A percentile compares a stretch with the other conserved stretches of the same genome.
phyloP scores from a whole-genome alignment of 2,329 filamentous ascomycete genomes.

The Aspergillus sergii region DNA sequence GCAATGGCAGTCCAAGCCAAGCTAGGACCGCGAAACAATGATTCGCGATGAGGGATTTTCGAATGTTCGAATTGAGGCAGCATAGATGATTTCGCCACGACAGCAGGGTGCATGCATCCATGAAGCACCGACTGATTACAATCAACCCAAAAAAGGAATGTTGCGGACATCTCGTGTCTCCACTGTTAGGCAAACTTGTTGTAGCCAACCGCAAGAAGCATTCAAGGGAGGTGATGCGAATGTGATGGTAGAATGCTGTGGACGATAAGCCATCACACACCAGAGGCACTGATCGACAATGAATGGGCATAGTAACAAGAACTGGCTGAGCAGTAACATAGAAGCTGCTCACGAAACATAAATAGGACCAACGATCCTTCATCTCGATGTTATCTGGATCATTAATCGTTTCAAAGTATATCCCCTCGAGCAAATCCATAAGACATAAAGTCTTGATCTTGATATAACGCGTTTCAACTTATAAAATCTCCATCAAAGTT shows the following conservation, averaged over 20 bases:
- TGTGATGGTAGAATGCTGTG: conserved; percentile 33
- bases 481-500: conserved; percentile 22
- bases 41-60: conserved; percentile 42
- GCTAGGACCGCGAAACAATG: conserved; percentile 24
- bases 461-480: conserved; percentile 28
- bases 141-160: conserved; percentile 33
- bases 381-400: conserved; percentile 30
- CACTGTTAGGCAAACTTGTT: conserved; percentile 33
- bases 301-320: conserved; percentile 26
- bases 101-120: conserved; percentile 41
- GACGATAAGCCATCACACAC: conserved; percentile 37
- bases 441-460: conserved; percentile 21
- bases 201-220: conserved; percentile 37
- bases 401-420: conserved; percentile 35
- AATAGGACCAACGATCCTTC: conserved; percentile 39
- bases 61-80: conserved; percentile 30
- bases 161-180: conserved; percentile 39
- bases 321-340: conserved; percentile 25
- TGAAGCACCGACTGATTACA: conserved; percentile 39
- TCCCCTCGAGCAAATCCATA: conserved; percentile 25
- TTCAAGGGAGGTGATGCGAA: conserved; percentile 32
- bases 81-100: conserved; percentile 39
- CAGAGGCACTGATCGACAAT: conserved; percentile 36
- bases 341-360: conserved; percentile 40
- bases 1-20: conserved; percentile 31